These are phyloP conservation scores for Colletotrichum sp. DNA, from an alignment of 2,329 filamentous ascomycete species.

Conservation along the genomic window DNA sequence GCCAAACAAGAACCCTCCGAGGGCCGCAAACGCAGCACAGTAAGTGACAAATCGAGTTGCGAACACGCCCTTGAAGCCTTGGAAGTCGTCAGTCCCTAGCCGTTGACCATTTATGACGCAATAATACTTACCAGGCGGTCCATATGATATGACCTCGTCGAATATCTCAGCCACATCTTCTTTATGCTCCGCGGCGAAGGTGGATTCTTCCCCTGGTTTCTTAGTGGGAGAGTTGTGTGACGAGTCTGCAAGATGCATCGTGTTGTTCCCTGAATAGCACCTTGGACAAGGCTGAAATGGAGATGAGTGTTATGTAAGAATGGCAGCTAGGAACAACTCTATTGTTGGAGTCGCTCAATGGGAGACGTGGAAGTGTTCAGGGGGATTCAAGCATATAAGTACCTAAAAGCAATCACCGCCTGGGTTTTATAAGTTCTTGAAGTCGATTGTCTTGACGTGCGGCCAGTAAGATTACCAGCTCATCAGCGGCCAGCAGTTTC, in stretches of 20 bases:
- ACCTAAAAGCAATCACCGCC: neutral
- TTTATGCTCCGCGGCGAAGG: neutral
- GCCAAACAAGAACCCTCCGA: neutral
- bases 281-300: neutral
- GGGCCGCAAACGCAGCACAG: neutral
- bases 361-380: neutral
- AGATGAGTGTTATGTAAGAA: neutral
- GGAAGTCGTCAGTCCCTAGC: neutral
- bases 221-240: accelerated
- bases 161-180: neutral
- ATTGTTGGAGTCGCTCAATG: neutral
- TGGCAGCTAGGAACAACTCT: neutral
- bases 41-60: neutral
- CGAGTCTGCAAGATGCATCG: neutral
- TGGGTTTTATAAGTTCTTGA: neutral
- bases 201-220: neutral
- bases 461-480: neutral
- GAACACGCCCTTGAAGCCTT: neutral
- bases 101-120: neutral
- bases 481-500: neutral
- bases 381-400: neutral
- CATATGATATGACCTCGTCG: neutral
- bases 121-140: neutral
- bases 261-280: neutral
- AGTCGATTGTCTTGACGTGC: neutral